Percentiles rank a stretch among this genome's conserved stretches.
Evolutionary conservation across 441 rosid species (phyloP).

Genomic region (Gossypium davidsonii): DNA sequence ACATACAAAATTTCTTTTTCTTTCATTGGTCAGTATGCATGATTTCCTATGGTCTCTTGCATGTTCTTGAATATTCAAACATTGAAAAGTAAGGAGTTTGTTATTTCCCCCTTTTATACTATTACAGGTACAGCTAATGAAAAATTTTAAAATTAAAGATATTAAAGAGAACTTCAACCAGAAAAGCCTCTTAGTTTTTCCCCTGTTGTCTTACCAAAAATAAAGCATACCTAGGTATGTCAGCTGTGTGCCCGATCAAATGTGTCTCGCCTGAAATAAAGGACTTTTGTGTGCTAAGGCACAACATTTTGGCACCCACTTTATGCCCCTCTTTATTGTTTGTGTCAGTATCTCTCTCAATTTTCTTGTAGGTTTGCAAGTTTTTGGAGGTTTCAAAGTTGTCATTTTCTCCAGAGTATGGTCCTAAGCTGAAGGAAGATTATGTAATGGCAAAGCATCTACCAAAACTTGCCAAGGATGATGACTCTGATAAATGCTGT

Average conservation of each 20-base stretch:
- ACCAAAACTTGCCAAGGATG: conserved; percentile 56
- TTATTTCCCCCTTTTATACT: not conserved
- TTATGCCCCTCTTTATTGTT: conserved; percentile 8
- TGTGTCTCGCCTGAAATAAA: not conserved
- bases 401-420: conserved; percentile 94
- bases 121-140: not conserved
- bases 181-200: not conserved
- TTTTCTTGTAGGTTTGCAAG: conserved; percentile 76
- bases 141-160: not conserved
- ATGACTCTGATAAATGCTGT: conserved; percentile 66
- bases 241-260: not conserved
- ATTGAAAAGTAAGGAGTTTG: not conserved
- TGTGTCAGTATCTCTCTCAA: conserved; percentile 24
- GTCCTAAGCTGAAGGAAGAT: conserved; percentile 96
- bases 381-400: conserved; percentile 95
- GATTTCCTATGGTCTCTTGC: not conserved
- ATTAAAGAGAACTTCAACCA: not conserved
- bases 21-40: not conserved
- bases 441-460: conserved; percentile 90
- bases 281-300: not conserved
- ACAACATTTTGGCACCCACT: not conserved
- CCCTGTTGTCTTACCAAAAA: not conserved
- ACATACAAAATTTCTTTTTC: not conserved
- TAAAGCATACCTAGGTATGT: not conserved
- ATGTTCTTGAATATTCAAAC: not conserved